Evolutionary conservation across 805 yeast species (phyloP).

Genomic region (Lipomyces orientalis): DNA sequence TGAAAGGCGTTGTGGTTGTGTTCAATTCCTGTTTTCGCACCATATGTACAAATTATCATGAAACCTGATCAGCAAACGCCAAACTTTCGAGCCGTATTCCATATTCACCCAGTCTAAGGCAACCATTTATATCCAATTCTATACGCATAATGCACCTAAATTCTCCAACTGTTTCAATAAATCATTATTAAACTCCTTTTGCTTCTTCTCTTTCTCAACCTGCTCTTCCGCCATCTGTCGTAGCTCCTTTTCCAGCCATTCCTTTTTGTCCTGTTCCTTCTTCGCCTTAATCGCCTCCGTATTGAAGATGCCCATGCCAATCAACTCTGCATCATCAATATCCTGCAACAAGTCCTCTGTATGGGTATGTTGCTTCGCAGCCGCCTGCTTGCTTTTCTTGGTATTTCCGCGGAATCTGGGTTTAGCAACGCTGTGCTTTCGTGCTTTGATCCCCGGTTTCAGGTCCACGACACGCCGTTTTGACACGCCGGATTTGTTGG

Average conservation of each 20-base stretch:
- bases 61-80: background rate
- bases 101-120: background rate
- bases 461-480: background rate
- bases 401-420: background rate
- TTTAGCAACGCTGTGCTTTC: background rate
- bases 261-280: background rate
- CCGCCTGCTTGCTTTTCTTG: background rate
- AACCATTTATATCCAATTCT: background rate
- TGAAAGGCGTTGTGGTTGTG: no score
- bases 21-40: background rate
- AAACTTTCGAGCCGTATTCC: background rate
- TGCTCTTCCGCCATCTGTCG: slow-evolving; percentile 7
- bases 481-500: slow-evolving; percentile 2
- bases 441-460: background rate
- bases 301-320: slow-evolving; percentile 3
- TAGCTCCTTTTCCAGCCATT: background rate
- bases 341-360: slow-evolving; percentile 4
- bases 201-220: background rate
- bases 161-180: slow-evolving; percentile 21
- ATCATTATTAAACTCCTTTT: slow-evolving; percentile 11
- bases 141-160: slow-evolving; percentile 23
- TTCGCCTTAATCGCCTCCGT: background rate
- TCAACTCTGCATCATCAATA: slow-evolving; percentile 8
- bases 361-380: background rate
- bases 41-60: background rate